phyloP scores from a whole-genome alignment of 495 filamentous ascomycete species.

The Penicillium arizonense region DNA sequence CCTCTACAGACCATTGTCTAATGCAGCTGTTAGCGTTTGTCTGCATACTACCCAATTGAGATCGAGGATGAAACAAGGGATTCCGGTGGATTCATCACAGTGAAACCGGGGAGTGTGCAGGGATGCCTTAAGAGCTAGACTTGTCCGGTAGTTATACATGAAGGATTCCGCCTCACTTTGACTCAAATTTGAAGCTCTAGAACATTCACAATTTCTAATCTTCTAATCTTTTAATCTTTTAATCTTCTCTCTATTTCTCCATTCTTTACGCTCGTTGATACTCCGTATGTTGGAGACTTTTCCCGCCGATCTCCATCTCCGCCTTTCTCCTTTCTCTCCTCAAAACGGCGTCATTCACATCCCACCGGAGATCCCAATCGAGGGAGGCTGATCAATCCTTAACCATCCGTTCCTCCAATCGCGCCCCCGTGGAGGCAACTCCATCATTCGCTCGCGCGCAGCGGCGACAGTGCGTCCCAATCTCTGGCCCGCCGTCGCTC shows the following conservation, averaged over 20 bases:
- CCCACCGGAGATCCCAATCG: constrained; percentile 23
- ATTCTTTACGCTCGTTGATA: constrained; percentile 1
- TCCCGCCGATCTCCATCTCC: constrained; percentile 18
- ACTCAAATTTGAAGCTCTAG: not conserved
- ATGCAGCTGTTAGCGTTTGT: constrained; percentile 6
- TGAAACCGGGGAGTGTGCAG: constrained; percentile 11
- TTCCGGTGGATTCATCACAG: constrained; percentile 12
- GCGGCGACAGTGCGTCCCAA: constrained; percentile 26
- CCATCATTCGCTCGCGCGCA: constrained; percentile 26
- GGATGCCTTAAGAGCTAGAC: not conserved
- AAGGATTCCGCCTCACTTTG: not conserved
- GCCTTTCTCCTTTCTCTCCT: constrained; percentile 9
- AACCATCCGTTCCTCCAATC: constrained; percentile 2
- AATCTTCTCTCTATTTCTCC: not conserved
- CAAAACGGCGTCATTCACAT: constrained; percentile 39
- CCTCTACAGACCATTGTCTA: not conserved
- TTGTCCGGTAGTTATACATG: not conserved
- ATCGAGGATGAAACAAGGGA: constrained; percentile 25
- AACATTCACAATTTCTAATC: not conserved
- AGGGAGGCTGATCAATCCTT: constrained; percentile 25
- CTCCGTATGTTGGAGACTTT: constrained; percentile 10
- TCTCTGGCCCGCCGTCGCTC: constrained; percentile 27
- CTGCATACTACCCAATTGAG: constrained; percentile 7
- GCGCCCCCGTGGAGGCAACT: constrained; percentile 26
- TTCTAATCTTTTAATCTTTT: not conserved